Evolutionary conservation across 2,329 filamentous ascomycete genomes (phyloP).

Genomic region (Diplocarpon mali): DNA sequence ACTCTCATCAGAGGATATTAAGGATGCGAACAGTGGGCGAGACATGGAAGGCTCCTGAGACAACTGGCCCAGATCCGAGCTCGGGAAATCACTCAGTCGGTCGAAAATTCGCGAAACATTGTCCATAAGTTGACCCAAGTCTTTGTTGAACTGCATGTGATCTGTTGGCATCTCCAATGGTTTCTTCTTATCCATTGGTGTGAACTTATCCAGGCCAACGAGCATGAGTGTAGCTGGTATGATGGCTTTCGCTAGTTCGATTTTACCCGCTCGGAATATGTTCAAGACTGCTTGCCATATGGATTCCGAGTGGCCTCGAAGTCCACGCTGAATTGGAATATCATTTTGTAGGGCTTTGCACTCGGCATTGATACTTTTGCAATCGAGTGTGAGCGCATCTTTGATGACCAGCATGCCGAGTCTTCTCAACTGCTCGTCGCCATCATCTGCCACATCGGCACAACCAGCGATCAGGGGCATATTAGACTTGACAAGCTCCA

Average conservation of each 20-base stretch:
- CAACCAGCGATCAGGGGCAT: constrained; percentile 47
- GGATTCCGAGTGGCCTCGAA: constrained; percentile 58
- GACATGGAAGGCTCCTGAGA: constrained; percentile 58
- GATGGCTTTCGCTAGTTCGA: constrained; percentile 65
- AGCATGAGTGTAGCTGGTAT: constrained; percentile 49
- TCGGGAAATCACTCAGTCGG: constrained; percentile 64
- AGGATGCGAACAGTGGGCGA: constrained; percentile 63
- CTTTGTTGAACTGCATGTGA: constrained; percentile 66
- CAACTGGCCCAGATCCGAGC: constrained; percentile 55
- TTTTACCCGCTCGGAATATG: constrained; percentile 52
- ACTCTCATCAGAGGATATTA: constrained; percentile 70
- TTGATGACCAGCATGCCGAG: constrained; percentile 54
- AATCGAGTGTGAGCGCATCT: constrained; percentile 58
- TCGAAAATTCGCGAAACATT: constrained; percentile 66
- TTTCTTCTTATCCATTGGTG: constrained; percentile 21
- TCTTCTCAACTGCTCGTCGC: constrained; percentile 37
- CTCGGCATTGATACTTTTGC: constrained; percentile 57
- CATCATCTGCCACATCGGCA: constrained; percentile 34
- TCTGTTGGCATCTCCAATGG: constrained; percentile 35
- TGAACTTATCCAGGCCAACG: constrained; percentile 64
- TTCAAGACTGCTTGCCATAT: constrained; percentile 71
- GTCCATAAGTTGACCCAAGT: constrained; percentile 50
- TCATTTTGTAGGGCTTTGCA: constrained; percentile 52
- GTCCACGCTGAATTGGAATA: constrained; percentile 51
- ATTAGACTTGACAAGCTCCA: constrained; percentile 54